Percentiles rank a stretch among this genome's conserved stretches.
These are phyloP conservation scores for Aspergillus hiratsukae DNA, from an alignment of 2,329 filamentous ascomycete genomes.

Conservation along the genomic window DNA sequence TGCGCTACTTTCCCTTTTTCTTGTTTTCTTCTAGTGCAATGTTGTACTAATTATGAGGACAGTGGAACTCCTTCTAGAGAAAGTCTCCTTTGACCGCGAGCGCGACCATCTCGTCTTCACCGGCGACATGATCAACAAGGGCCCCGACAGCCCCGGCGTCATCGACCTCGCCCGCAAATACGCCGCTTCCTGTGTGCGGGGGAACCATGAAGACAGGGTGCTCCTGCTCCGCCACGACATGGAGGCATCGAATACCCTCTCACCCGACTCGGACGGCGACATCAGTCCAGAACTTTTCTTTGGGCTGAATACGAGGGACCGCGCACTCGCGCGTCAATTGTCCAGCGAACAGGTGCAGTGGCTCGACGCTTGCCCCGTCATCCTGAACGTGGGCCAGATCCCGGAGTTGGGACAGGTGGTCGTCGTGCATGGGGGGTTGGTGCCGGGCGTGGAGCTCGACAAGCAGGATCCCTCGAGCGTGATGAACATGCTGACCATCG, in stretches of 20 bases:
- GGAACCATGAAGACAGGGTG: conserved; percentile 87
- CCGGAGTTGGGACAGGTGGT: conserved; percentile 59
- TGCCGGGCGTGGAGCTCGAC: conserved; percentile 67
- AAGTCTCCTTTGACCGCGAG: conserved; percentile 57
- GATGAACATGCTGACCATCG: conserved; percentile 88
- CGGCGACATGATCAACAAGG: conserved; percentile 81
- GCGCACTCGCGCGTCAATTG: conserved; percentile 54
- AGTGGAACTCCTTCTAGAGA: conserved; percentile 59
- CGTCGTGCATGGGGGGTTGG: conserved; percentile 81
- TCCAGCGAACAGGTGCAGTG: conserved; percentile 60
- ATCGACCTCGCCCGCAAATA: conserved; percentile 69
- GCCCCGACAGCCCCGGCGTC: conserved; percentile 75
- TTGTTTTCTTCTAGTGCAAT: neutral
- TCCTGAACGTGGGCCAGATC: conserved; percentile 66
- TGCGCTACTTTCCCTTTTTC: conserved; percentile 23
- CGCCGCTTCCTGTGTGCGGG: conserved; percentile 75
- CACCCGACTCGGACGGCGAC: conserved; percentile 24
- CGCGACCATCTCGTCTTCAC: conserved; percentile 71
- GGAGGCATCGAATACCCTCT: conserved; percentile 22
- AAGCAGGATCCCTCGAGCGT: conserved; percentile 72
- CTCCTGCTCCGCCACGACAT: conserved; percentile 59
- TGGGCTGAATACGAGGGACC: conserved; percentile 29
- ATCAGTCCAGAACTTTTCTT: conserved; percentile 17
- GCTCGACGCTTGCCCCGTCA: conserved; percentile 70
- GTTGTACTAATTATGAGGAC: neutral